phyloP scores from a whole-genome alignment of 2,329 filamentous ascomycete species.

The Trichoderma simmonsii region DNA sequence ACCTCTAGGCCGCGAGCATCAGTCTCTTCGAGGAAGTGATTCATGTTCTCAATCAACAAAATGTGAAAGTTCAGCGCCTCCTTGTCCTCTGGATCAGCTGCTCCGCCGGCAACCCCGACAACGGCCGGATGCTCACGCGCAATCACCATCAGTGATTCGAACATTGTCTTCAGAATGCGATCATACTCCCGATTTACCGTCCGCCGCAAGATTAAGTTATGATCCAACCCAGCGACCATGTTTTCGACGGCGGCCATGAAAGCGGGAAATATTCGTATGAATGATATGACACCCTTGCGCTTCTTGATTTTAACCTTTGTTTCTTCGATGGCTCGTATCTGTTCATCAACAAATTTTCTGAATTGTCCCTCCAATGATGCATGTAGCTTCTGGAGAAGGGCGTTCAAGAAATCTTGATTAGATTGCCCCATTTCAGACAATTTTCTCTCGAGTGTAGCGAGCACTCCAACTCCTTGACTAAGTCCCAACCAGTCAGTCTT shows the following conservation, averaged over 20 bases:
- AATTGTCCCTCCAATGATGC: slow-evolving; percentile 72
- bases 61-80: slow-evolving; percentile 97
- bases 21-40: slow-evolving; percentile 91
- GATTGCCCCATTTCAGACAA: slow-evolving; percentile 78
- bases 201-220: slow-evolving; percentile 62
- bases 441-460: slow-evolving; percentile 77
- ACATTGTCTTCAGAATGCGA: slow-evolving; percentile 91
- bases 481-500: slow-evolving; percentile 19
- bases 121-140: slow-evolving; percentile 65
- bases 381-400: slow-evolving; percentile 75
- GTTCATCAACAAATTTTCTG: slow-evolving; percentile 86
- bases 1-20: slow-evolving; percentile 71
- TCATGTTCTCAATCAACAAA: slow-evolving; percentile 97
- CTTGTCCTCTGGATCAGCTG: slow-evolving; percentile 75
- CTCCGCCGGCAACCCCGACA: slow-evolving; percentile 40
- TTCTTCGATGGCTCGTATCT: slow-evolving; percentile 92
- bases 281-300: slow-evolving; percentile 91
- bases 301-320: slow-evolving; percentile 99
- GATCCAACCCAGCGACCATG: slow-evolving; percentile 63
- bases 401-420: slow-evolving; percentile 87
- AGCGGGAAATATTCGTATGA: slow-evolving; percentile 88
- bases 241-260: slow-evolving; percentile 83
- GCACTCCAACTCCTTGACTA: slow-evolving; percentile 84
- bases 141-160: slow-evolving; percentile 93
- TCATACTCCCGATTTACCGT: slow-evolving; percentile 85